A percentile compares a stretch with the other conserved stretches of the same genome.
phyloP scores from a whole-genome alignment of 768 basidiomycete genomes.

The Kwoniella newhampshirensis region DNA sequence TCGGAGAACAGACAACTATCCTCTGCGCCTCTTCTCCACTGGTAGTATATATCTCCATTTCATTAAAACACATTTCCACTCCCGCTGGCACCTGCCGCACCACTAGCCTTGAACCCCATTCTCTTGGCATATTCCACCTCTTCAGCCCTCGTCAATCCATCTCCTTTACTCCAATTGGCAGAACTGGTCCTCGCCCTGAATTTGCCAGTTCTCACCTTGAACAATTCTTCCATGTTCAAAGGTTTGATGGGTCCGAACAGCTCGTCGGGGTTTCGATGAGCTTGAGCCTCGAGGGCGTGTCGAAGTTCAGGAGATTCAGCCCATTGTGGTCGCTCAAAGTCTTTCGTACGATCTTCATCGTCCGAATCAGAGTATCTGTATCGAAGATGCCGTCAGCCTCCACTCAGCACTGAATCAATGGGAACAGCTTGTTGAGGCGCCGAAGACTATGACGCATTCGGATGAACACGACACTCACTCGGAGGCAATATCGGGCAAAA shows the following conservation, averaged over 20 bases:
- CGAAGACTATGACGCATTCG: not conserved
- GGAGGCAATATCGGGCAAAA: conserved; percentile 91
- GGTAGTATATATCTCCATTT: not conserved
- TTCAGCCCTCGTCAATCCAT: conserved; percentile 78
- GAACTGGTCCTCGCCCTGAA: conserved; percentile 90
- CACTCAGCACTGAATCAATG: not conserved
- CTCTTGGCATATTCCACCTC: conserved; percentile 80
- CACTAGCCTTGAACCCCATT: conserved; percentile 71
- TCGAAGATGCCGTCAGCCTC: no score
- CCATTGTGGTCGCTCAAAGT: conserved; percentile 70
- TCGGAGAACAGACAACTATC: no score
- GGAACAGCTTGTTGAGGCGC: no score
- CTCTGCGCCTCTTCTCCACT: no score
- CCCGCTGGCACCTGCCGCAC: not conserved
- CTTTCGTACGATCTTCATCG: conserved; percentile 72
- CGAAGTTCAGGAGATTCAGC: conserved; percentile 85
- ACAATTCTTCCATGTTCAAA: conserved; percentile 89
- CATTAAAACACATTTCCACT: not conserved
- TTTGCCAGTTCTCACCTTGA: conserved; percentile 64
- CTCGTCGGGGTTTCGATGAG: conserved; percentile 70
- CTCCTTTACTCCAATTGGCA: conserved; percentile 94
- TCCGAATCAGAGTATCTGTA: conserved; percentile 79
- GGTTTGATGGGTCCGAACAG: conserved; percentile 88
- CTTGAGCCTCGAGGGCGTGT: conserved; percentile 75
- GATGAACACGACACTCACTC: conserved; percentile 57